phyloP scores from a whole-genome alignment of 768 basidiomycete genomes.

The Tylopilus rubrobrunneus region DNA sequence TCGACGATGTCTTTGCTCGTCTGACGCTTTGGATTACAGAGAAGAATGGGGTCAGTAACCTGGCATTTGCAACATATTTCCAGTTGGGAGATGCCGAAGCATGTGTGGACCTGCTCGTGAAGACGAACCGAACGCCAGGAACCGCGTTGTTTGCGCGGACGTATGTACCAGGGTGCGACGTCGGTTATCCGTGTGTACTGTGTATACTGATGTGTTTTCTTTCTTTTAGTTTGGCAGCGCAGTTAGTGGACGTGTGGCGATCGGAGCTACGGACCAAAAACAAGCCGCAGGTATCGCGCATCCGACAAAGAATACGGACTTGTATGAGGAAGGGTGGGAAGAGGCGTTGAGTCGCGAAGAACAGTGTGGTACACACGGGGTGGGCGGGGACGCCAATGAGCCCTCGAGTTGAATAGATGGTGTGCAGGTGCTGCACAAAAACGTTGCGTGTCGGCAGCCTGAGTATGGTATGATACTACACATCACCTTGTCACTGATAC shows the following conservation, averaged over 20 bases:
- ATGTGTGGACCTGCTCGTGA: conserved; percentile 81
- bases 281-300: conserved; percentile 69
- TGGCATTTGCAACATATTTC: too few relatives aligned
- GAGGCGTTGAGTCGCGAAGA: conserved; percentile 40
- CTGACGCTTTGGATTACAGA: too few relatives aligned
- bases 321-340: conserved; percentile 74
- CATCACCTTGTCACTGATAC: too few relatives aligned
- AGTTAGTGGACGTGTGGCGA: conserved; percentile 78
- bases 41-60: too few relatives aligned
- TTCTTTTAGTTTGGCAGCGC: conserved; percentile 50
- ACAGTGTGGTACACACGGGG: conserved; percentile 1
- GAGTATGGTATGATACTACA: too few relatives aligned
- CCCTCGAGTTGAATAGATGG: neutral
- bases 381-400: conserved; percentile 10
- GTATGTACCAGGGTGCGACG: conserved; percentile 74
- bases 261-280: conserved; percentile 63
- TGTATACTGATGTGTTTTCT: neutral
- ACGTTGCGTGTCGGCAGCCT: too few relatives aligned
- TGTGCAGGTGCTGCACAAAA: too few relatives aligned
- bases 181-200: neutral
- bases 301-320: conserved; percentile 57
- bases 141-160: conserved; percentile 93
- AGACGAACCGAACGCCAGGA: conserved; percentile 85
- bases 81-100: conserved; percentile 41
- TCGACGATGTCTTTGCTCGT: too few relatives aligned